Evolutionary conservation across 169 alveolate species (phyloP).

Genomic region (Plasmodium gaboni): DNA sequence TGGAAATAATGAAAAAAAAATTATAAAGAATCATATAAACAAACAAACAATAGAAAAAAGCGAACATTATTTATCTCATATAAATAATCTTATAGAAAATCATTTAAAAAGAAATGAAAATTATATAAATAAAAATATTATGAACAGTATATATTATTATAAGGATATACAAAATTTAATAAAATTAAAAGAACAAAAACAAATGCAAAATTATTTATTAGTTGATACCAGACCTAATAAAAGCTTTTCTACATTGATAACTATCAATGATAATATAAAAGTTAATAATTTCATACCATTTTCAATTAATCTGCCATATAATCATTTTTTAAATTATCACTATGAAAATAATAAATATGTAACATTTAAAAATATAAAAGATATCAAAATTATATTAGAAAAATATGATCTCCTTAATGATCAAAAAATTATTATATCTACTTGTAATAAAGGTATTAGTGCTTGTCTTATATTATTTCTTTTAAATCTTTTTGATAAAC

Average conservation of each 20-base stretch:
- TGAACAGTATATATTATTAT: slow-evolving; percentile 45
- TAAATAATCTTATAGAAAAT: slow-evolving; percentile 25
- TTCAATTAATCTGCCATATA: slow-evolving; percentile 54
- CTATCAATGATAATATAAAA: slow-evolving; percentile 27
- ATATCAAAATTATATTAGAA: slow-evolving; percentile 27
- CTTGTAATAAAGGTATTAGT: slow-evolving; percentile 44
- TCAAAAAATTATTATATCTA: slow-evolving; percentile 18
- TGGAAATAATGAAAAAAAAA: not conserved
- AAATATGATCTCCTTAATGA: slow-evolving; percentile 40
- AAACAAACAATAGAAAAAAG: not conserved
- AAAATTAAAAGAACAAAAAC: slow-evolving; percentile 2
- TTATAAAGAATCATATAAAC: not conserved
- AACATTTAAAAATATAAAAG: slow-evolving; percentile 46
- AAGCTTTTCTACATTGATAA: slow-evolving; percentile 27
- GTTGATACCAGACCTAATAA: slow-evolving; percentile 46
- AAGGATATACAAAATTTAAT: slow-evolving; percentile 34
- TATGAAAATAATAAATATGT: slow-evolving; percentile 39
- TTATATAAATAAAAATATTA: slow-evolving; percentile 14
- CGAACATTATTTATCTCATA: not conserved
- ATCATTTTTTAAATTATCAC: slow-evolving; percentile 29
- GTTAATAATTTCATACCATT: slow-evolving; percentile 38
- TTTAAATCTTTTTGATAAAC: slow-evolving; percentile 27
- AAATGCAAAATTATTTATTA: slow-evolving; percentile 10
- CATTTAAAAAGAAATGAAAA: slow-evolving; percentile 33
- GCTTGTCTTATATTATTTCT: slow-evolving; percentile 52